Evolutionary conservation across 163 green algal species (phyloP).

Genomic region (Smithsoniella earleae): DNA sequence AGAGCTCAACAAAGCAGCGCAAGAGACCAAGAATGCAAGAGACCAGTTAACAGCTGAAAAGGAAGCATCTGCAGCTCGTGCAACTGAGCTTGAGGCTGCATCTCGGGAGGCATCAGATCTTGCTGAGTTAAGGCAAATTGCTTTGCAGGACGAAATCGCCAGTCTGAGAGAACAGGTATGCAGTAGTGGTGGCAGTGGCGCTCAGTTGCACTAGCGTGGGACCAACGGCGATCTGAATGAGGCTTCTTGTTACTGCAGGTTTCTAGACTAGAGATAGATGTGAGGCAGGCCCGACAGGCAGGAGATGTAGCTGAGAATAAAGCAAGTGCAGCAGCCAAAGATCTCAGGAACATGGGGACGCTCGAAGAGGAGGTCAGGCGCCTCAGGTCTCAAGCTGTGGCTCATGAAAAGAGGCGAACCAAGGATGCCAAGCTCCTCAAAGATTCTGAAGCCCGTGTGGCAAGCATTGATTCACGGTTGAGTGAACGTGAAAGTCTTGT

Average conservation of each 20-base stretch:
- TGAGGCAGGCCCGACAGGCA: constrained; percentile 8
- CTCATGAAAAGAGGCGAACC: neutral
- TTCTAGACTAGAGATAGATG: neutral
- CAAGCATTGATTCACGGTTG: neutral
- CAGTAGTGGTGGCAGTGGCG: no score
- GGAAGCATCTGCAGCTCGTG: neutral
- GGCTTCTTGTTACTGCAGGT: constrained; percentile 6
- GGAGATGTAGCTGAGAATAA: constrained; percentile 4
- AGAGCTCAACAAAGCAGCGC: neutral
- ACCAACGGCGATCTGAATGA: no score
- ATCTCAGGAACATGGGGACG: constrained; percentile 37
- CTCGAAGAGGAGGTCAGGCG: constrained; percentile 39
- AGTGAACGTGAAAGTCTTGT: neutral
- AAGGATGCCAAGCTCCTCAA: neutral
- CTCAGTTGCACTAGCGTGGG: no score
- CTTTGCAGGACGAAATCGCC: neutral
- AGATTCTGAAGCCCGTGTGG: neutral
- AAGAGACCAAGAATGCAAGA: neutral
- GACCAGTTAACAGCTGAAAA: neutral
- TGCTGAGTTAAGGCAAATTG: neutral
- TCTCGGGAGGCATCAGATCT: neutral
- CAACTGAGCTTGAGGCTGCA: neutral
- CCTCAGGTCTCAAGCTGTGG: constrained; percentile 31
- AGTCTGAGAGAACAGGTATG: neutral
- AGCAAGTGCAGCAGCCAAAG: constrained; percentile 29